Conservation (phyloP, 2,329 filamentous ascomycete species). For the Neofusicoccum laricinum region DNA sequence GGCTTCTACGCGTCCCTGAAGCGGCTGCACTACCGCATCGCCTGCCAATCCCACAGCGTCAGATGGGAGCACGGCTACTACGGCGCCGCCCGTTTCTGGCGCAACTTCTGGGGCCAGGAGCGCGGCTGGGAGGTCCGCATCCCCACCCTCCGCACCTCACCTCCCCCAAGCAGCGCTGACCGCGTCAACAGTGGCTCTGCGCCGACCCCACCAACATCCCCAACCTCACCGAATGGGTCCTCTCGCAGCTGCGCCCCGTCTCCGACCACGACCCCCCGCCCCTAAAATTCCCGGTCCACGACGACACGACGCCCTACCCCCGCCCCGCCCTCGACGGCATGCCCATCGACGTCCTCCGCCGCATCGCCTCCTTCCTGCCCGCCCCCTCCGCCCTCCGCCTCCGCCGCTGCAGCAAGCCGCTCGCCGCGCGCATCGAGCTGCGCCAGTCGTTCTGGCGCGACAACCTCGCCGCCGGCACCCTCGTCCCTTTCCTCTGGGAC, state of each 20-base stretch:
- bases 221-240: neutral
- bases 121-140: conserved; percentile 5
- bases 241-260: neutral
- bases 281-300: neutral
- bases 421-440: neutral
- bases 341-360: neutral
- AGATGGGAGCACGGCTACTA: conserved; percentile 10
- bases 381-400: neutral
- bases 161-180: neutral
- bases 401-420: neutral
- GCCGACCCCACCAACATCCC: conserved; percentile 2
- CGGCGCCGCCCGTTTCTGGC: conserved; percentile 1
- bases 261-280: neutral
- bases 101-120: neutral
- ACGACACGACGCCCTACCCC: neutral
- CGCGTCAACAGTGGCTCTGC: neutral
- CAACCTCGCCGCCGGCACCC: neutral
- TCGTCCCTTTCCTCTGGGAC: conserved; percentile 6
- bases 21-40: neutral
- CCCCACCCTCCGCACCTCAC: neutral
- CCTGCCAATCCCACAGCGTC: neutral
- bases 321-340: conserved; percentile 5
- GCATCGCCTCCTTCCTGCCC: neutral
- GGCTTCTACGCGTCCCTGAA: neutral
- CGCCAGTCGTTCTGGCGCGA: conserved; percentile 6